Evolutionary conservation across 2,329 filamentous ascomycete genomes (phyloP).

Genomic region (Neofusicoccum cordaticola): DNA sequence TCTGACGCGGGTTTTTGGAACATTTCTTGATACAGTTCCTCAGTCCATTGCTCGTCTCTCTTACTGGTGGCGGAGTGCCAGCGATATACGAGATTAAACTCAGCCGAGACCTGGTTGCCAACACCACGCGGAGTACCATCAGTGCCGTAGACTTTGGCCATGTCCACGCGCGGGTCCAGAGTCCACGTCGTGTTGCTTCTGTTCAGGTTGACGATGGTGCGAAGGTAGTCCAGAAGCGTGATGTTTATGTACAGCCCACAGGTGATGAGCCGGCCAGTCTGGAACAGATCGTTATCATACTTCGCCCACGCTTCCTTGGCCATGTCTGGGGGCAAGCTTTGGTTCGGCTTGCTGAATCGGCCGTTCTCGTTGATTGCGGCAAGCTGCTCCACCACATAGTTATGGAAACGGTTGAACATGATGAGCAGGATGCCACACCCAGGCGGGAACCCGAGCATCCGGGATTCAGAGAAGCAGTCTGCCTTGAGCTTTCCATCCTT

Average conservation of each 20-base stretch:
- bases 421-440: constrained; percentile 66
- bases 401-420: constrained; percentile 73
- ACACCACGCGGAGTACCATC: constrained; percentile 65
- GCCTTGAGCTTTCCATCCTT: constrained; percentile 65
- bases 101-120: constrained; percentile 77
- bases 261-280: constrained; percentile 48
- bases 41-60: constrained; percentile 75
- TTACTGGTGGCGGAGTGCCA: constrained; percentile 78
- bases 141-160: constrained; percentile 55
- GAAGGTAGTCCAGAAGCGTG: constrained; percentile 72
- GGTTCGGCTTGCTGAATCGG: constrained; percentile 65
- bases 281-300: constrained; percentile 46
- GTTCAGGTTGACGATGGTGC: constrained; percentile 72
- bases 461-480: constrained; percentile 65
- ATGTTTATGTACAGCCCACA: constrained; percentile 58
- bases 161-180: constrained; percentile 69
- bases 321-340: constrained; percentile 31
- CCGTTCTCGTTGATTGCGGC: constrained; percentile 78
- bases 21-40: constrained; percentile 42
- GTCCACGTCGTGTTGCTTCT: constrained; percentile 73
- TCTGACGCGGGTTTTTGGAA: constrained; percentile 50
- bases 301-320: constrained; percentile 37
- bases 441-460: constrained; percentile 63
- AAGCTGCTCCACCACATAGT: constrained; percentile 74
- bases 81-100: constrained; percentile 83